These are phyloP conservation scores for Epithemia pelagica DNA, from an alignment of 108 stramenopile species.

Conservation along the genomic window DNA sequence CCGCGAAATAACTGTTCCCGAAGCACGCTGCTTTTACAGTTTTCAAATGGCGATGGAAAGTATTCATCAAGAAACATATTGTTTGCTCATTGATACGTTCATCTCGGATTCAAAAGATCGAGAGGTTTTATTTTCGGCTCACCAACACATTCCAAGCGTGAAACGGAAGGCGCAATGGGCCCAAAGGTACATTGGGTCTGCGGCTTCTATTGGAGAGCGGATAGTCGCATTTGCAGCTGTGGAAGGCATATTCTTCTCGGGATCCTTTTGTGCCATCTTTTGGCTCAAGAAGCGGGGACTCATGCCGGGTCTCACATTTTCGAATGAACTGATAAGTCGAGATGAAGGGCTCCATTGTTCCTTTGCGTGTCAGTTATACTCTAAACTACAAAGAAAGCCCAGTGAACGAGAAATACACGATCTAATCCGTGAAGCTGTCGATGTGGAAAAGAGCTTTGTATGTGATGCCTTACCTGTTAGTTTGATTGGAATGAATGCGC, in stretches of 20 bases:
- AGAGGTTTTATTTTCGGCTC: slow-evolving; percentile 59
- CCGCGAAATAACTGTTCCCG: slow-evolving; percentile 78
- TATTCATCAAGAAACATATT: slow-evolving; percentile 88
- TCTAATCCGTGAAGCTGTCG: slow-evolving; percentile 86
- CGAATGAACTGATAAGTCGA: slow-evolving; percentile 87
- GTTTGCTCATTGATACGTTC: slow-evolving; percentile 81
- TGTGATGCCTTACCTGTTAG: slow-evolving; percentile 86
- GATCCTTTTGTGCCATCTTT: slow-evolving; percentile 87
- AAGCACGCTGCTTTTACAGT: slow-evolving; percentile 90
- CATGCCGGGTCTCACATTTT: slow-evolving; percentile 87
- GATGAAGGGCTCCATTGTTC: slow-evolving; percentile 94
- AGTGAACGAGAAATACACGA: slow-evolving; percentile 63
- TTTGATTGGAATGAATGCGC: slow-evolving; percentile 89
- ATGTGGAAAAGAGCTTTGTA: slow-evolving; percentile 86
- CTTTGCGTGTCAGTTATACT: slow-evolving; percentile 96
- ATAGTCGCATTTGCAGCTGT: slow-evolving; percentile 89
- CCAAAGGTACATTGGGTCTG: slow-evolving; percentile 60
- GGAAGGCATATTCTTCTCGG: slow-evolving; percentile 91
- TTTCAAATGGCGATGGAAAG: slow-evolving; percentile 93
- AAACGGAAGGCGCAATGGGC: slow-evolving; percentile 84
- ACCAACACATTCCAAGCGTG: slow-evolving; percentile 71
- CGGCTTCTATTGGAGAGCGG: slow-evolving; percentile 75
- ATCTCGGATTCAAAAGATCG: slow-evolving; percentile 70
- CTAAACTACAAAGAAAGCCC: slow-evolving; percentile 80
- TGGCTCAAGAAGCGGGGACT: slow-evolving; percentile 90